Conservation (phyloP, 2,329 filamentous ascomycete genomes). For the Orbilia oligospora region DNA sequence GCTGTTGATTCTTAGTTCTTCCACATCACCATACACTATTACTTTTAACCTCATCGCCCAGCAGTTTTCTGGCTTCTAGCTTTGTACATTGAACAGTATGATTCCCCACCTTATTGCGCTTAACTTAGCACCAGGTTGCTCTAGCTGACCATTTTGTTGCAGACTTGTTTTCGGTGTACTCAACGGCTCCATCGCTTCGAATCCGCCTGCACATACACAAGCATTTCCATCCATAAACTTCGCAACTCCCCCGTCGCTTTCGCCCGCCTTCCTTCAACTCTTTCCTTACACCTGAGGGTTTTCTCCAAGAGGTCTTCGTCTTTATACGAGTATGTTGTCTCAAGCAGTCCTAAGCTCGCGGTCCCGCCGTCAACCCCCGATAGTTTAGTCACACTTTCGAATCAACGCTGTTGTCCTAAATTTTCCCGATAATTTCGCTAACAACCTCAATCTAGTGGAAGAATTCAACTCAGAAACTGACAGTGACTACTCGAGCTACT, state of each 20-base stretch:
- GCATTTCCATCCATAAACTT: slow-evolving; percentile 9
- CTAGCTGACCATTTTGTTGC: slow-evolving; percentile 19
- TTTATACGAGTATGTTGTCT: slow-evolving; percentile 31
- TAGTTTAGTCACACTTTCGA: not conserved
- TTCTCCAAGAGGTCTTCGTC: not conserved
- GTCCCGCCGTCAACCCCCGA: slow-evolving; percentile 21
- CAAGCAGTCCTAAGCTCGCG: too few species aligned
- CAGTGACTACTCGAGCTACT: slow-evolving; percentile 99
- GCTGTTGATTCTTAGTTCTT: too few species aligned
- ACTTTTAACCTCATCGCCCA: not conserved
- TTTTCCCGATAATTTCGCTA: slow-evolving; percentile 10
- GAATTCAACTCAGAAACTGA: slow-evolving; percentile 98
- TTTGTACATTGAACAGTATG: not conserved
- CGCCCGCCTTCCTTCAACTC: not conserved
- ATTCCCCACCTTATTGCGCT: not conserved
- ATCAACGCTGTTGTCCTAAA: not conserved
- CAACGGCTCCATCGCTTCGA: slow-evolving; percentile 34
- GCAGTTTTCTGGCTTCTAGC: not conserved
- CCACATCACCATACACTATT: slow-evolving; percentile 8
- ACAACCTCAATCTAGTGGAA: slow-evolving; percentile 74
- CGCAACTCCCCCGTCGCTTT: not conserved
- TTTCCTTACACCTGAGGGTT: not conserved
- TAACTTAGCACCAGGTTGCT: not conserved
- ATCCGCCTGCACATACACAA: slow-evolving; percentile 3
- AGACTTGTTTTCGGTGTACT: not conserved